Evolutionary conservation across 345 rosid species (phyloP).

Genomic region (Eucalyptus guilfoylei): DNA sequence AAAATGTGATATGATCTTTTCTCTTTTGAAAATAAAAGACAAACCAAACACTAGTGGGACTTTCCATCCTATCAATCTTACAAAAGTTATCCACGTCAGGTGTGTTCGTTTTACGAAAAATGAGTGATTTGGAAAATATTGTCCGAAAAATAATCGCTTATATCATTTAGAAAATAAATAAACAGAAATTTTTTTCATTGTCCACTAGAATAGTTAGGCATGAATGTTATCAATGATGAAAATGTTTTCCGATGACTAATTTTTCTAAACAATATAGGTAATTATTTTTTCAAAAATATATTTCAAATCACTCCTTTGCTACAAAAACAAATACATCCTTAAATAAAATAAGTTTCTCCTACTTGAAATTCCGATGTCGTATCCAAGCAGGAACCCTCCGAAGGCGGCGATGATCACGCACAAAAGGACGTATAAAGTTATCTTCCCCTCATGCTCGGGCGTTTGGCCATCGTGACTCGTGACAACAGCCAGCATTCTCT

Average conservation of each 20-base stretch:
- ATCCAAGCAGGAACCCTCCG: constrained; percentile 34
- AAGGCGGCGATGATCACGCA: constrained; percentile 38
- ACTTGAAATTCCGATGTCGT: constrained; percentile 45
- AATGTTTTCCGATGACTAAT: no score
- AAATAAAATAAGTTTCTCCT: not conserved
- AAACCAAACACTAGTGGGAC: no score
- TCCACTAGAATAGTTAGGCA: no score
- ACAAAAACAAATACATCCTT: accelerated
- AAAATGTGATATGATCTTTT: not conserved
- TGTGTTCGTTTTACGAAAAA: no score
- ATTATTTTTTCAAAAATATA: no score
- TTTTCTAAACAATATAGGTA: no score
- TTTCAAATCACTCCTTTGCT: no score
- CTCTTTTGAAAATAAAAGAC: not conserved
- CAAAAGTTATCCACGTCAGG: accelerated
- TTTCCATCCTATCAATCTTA: not conserved
- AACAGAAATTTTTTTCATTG: accelerated
- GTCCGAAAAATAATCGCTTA: accelerated
- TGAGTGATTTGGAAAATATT: no score
- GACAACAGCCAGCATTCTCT: constrained; percentile 15
- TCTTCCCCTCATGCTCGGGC: constrained; percentile 26
- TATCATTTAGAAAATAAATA: no score
- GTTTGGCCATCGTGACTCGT: not conserved
- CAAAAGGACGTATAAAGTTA: constrained; percentile 12
- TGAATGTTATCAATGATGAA: no score